phyloP scores from a whole-genome alignment of 2,329 filamentous ascomycete genomes.

The Verticillium dahliae region DNA sequence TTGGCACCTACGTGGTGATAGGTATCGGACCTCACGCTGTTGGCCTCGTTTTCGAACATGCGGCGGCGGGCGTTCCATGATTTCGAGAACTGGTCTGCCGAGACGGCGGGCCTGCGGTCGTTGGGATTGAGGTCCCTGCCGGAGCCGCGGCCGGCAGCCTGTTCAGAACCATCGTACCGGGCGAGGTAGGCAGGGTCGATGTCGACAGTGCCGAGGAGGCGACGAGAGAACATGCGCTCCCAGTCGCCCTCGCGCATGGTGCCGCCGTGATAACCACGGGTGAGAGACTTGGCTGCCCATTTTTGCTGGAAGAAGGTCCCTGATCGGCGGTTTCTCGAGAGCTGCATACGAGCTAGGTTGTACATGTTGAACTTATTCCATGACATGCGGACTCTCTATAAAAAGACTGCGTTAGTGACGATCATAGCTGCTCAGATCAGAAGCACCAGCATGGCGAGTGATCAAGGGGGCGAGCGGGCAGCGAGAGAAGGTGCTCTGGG shows the following conservation, averaged over 20 bases:
- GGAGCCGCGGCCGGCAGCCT: conserved; percentile 76
- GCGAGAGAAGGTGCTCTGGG: not conserved
- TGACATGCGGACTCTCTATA: conserved; percentile 84
- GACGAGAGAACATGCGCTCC: conserved; percentile 84
- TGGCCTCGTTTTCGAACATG: not conserved
- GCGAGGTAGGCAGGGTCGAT: conserved; percentile 82
- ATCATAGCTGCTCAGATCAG: not conserved
- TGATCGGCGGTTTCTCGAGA: conserved; percentile 26
- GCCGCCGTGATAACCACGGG: conserved; percentile 89
- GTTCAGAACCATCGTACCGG: conserved; percentile 70
- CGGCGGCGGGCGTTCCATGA: conserved; percentile 4
- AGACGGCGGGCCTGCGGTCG: conserved; percentile 12
- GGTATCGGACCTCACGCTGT: not conserved
- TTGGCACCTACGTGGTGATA: rapidly evolving
- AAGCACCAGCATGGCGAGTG: not conserved
- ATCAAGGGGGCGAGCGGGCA: not conserved
- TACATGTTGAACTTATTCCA: conserved; percentile 98
- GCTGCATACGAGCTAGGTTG: conserved; percentile 60
- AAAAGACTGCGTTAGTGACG: not conserved
- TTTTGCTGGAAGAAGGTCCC: conserved; percentile 96
- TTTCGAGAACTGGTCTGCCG: conserved; percentile 14
- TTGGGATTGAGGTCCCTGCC: conserved; percentile 42
- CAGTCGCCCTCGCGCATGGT: conserved; percentile 90
- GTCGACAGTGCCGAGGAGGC: conserved; percentile 73
- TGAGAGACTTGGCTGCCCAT: conserved; percentile 81